These are phyloP conservation scores for Penicillium goetzii DNA, from an alignment of 495 filamentous ascomycete genomes.

Conservation along the genomic window DNA sequence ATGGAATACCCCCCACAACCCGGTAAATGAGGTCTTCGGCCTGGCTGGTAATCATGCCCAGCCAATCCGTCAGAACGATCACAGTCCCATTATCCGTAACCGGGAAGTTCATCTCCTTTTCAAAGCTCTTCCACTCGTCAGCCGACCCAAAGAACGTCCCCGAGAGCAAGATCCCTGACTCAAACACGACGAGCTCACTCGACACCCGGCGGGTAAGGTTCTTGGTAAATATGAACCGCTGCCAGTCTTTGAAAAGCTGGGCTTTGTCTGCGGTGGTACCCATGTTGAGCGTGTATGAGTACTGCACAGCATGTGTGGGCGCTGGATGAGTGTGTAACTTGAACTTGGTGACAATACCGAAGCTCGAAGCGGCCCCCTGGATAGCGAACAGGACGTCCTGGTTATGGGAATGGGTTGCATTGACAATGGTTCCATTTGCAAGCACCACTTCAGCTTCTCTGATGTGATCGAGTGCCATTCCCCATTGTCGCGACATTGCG, in stretches of 20 bases:
- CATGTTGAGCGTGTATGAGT: slow-evolving; percentile 43
- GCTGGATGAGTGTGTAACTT: slow-evolving; percentile 44
- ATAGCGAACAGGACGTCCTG: slow-evolving; percentile 57
- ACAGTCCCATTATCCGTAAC: slow-evolving; percentile 31
- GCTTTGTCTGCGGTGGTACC: slow-evolving; percentile 34
- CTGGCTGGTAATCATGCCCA: slow-evolving; percentile 52
- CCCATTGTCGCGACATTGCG: slow-evolving; percentile 63
- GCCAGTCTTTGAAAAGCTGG: slow-evolving; percentile 44
- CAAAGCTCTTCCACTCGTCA: slow-evolving; percentile 43
- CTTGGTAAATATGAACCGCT: slow-evolving; percentile 40
- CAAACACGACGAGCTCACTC: slow-evolving; percentile 37
- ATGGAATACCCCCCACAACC: slow-evolving; percentile 38
- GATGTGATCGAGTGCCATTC: slow-evolving; percentile 66
- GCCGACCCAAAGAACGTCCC: slow-evolving; percentile 48
- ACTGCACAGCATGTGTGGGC: slow-evolving; percentile 42
- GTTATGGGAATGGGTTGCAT: slow-evolving; percentile 41
- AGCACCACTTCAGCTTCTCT: slow-evolving; percentile 63
- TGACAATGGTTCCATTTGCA: slow-evolving; percentile 56
- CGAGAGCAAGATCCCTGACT: slow-evolving; percentile 34
- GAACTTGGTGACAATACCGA: slow-evolving; percentile 54
- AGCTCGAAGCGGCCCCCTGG: slow-evolving; percentile 49
- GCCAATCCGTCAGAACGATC: slow-evolving; percentile 57
- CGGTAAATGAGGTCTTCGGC: slow-evolving; percentile 47
- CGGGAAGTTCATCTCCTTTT: slow-evolving; percentile 39
- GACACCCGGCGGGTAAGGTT: slow-evolving; percentile 57